Percentiles rank a stretch among this genome's conserved stretches.
phyloP scores from a whole-genome alignment of 2,329 filamentous ascomycete genomes.

The Plenodomus biglobosus region DNA sequence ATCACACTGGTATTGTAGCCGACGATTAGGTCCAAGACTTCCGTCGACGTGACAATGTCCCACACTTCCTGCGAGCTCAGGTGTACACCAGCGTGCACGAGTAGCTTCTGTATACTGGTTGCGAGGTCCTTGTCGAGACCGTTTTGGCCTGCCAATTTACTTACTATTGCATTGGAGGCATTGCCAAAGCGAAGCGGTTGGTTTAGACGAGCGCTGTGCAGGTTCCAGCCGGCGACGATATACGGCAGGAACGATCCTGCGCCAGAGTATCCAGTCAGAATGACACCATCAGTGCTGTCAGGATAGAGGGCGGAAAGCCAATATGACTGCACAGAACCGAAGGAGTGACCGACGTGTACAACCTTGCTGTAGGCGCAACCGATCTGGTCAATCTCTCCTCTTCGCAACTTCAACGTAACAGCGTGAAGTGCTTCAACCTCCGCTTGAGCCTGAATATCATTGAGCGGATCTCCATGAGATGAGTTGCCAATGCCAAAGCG shows the following conservation, averaged over 20 bases:
- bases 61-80: conserved; percentile 25
- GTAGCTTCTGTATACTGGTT: conserved; percentile 18
- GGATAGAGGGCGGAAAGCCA: conserved; percentile 57
- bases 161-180: conserved; percentile 15
- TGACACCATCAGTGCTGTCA: conserved; percentile 57
- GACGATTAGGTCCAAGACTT: conserved; percentile 33
- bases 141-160: conserved; percentile 12
- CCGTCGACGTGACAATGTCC: conserved; percentile 33
- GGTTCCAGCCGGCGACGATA: conserved; percentile 53
- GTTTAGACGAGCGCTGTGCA: conserved; percentile 50
- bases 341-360: conserved; percentile 66
- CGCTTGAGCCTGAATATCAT: conserved; percentile 60
- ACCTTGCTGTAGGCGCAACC: conserved; percentile 47
- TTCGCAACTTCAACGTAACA: conserved; percentile 55
- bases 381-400: conserved; percentile 50
- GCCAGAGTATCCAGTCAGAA: conserved; percentile 63
- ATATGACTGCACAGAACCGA: conserved; percentile 62
- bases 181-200: conserved; percentile 47
- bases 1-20: conserved; percentile 31
- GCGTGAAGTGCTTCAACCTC: conserved; percentile 61
- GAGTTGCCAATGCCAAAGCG: conserved; percentile 63
- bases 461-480: conserved; percentile 60
- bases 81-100: conserved; percentile 16
- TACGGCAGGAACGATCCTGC: conserved; percentile 48
- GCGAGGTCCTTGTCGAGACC: conserved; percentile 15